Conservation (phyloP, 768 basidiomycete genomes). For the Suillus subalutaceus region DNA sequence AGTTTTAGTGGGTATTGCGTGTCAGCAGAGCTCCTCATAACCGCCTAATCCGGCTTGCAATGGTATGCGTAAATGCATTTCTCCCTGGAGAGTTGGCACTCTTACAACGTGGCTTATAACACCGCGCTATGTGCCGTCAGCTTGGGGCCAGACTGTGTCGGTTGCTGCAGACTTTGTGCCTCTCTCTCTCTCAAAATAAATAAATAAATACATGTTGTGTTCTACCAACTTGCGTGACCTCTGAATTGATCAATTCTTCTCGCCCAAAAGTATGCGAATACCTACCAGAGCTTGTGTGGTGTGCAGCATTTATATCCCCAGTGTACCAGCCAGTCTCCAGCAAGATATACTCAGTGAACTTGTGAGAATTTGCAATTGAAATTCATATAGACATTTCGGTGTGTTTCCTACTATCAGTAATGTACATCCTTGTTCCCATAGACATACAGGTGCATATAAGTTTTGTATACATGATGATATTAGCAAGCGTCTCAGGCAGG, state of each 20-base stretch:
- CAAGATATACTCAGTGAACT: neutral
- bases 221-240: neutral
- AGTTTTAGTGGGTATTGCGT: too few relatives aligned
- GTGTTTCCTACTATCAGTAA: neutral
- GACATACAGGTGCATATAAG: neutral
- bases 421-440: neutral
- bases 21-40: too few relatives aligned
- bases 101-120: too few relatives aligned
- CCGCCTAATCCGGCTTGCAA: too few relatives aligned
- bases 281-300: neutral
- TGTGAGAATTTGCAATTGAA: too few relatives aligned
- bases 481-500: neutral
- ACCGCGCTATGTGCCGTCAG: too few relatives aligned
- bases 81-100: too few relatives aligned
- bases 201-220: too few relatives aligned
- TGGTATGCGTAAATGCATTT: too few relatives aligned
- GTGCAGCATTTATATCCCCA: neutral
- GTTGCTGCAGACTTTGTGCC: too few relatives aligned
- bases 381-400: neutral
- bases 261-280: neutral
- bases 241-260: neutral
- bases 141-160: too few relatives aligned
- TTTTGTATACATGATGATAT: neutral
- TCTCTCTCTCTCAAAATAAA: too few relatives aligned
- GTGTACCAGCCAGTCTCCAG: neutral